Evolutionary conservation across 441 rosid species (phyloP).

Genomic region (Eruca vesicaria): DNA sequence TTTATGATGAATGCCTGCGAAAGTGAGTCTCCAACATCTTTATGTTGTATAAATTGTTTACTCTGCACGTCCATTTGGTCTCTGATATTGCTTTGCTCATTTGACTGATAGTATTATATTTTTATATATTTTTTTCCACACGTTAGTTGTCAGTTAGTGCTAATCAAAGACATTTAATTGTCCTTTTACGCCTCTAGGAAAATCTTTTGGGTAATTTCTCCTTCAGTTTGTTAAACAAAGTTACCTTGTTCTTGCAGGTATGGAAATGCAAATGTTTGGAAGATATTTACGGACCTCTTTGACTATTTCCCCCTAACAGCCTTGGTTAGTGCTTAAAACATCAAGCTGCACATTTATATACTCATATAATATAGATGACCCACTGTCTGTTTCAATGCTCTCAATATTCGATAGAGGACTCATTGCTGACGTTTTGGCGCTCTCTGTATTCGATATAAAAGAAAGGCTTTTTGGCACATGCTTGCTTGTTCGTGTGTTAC

Average conservation of each 20-base stretch:
- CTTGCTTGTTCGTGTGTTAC: too few relatives aligned
- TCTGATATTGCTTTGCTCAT: not conserved
- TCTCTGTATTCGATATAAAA: not conserved
- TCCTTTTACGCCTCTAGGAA: not conserved
- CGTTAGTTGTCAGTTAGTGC: not conserved
- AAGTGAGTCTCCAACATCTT: constrained; percentile 52
- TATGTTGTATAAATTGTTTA: not conserved
- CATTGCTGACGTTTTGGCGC: not conserved
- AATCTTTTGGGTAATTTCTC: not conserved
- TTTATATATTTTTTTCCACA: not conserved
- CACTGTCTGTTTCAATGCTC: not conserved
- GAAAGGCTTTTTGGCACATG: not conserved
- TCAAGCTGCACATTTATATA: not conserved
- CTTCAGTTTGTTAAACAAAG: constrained; percentile 12
- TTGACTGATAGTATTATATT: not conserved
- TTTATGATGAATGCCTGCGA: constrained; percentile 74
- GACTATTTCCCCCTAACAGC: constrained; percentile 72
- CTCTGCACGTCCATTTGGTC: not conserved
- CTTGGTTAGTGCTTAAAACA: constrained; percentile 46
- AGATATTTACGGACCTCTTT: constrained; percentile 68
- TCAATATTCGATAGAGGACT: not conserved
- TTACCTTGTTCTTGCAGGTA: constrained; percentile 45
- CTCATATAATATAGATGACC: not conserved
- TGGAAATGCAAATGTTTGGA: constrained; percentile 75
- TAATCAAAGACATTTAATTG: not conserved